These are phyloP conservation scores for Ostreobium quekettii DNA, from an alignment of 139 green algal species.

Conservation along the genomic window DNA sequence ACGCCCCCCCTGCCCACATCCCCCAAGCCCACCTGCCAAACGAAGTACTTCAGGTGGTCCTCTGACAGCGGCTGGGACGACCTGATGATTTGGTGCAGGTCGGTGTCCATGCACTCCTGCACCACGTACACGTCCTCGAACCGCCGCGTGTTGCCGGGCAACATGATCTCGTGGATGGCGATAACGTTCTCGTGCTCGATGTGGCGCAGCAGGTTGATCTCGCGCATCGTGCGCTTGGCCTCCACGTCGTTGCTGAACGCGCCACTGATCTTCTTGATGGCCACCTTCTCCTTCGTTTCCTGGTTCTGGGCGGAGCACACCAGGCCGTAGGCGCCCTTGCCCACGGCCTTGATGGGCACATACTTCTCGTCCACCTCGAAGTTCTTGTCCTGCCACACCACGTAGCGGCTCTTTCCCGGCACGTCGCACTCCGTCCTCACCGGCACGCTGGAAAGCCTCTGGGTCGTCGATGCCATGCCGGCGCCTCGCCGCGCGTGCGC, in stretches of 20 bases:
- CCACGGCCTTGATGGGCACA: slow-evolving; percentile 73
- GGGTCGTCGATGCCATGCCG: no score
- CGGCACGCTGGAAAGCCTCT: slow-evolving; percentile 48
- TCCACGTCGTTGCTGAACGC: slow-evolving; percentile 95
- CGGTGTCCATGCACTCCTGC: slow-evolving; percentile 99
- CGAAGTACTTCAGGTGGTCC: slow-evolving; percentile 98
- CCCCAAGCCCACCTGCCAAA: slow-evolving; percentile 77
- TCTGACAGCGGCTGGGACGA: slow-evolving; percentile 86
- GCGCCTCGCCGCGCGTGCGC: no score
- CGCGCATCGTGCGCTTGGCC: slow-evolving; percentile 80
- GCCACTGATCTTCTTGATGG: slow-evolving; percentile 96
- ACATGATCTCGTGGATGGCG: slow-evolving; percentile 57
- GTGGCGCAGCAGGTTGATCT: slow-evolving; percentile 91
- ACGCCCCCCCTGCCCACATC: not conserved
- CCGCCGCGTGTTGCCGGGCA: slow-evolving; percentile 36
- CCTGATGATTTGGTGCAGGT: slow-evolving; percentile 99
- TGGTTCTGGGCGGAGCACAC: slow-evolving; percentile 87
- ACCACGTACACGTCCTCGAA: slow-evolving; percentile 97
- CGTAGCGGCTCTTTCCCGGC: slow-evolving; percentile 69
- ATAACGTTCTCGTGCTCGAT: slow-evolving; percentile 84
- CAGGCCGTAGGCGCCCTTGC: slow-evolving; percentile 95
- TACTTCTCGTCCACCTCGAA: slow-evolving; percentile 89
- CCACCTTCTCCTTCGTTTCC: slow-evolving; percentile 71
- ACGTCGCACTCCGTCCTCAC: slow-evolving; percentile 59
- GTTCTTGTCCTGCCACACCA: slow-evolving; percentile 74